Conservation (phyloP, 257 asterid genomes). For the Nicotiana benthamiana region DNA sequence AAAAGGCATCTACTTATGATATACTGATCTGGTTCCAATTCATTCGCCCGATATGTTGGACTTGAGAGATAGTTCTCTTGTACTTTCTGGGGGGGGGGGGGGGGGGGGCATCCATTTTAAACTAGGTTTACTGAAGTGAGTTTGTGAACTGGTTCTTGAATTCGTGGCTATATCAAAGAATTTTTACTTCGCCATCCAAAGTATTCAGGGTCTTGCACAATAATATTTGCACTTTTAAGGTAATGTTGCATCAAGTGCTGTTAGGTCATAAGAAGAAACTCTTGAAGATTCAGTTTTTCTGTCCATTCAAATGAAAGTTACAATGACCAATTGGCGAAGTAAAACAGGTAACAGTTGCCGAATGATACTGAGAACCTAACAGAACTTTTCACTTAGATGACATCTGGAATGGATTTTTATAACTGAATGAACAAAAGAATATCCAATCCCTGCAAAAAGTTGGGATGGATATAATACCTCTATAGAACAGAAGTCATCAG, state of each 20-base stretch:
- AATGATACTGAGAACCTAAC: neutral
- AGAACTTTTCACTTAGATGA: neutral
- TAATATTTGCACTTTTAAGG: too few relatives aligned
- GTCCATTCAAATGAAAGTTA: too few relatives aligned
- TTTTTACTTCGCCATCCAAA: too few relatives aligned
- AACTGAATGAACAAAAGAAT: neutral
- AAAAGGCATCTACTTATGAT: neutral
- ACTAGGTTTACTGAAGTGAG: too few relatives aligned
- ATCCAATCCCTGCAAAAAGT: neutral
- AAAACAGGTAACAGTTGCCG: neutral
- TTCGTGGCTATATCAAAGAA: too few relatives aligned
- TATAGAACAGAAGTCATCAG: slow-evolving; percentile 24
- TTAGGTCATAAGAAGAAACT: too few relatives aligned
- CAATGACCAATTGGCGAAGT: neutral
- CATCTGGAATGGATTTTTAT: neutral
- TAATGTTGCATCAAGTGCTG: too few relatives aligned
- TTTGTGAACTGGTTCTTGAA: too few relatives aligned
- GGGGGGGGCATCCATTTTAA: neutral
- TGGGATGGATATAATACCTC: neutral
- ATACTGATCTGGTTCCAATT: neutral
- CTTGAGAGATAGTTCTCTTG: neutral
- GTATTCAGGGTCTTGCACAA: too few relatives aligned
- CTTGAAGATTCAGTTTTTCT: too few relatives aligned
- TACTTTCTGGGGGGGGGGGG: too few relatives aligned
- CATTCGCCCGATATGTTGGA: neutral